These are phyloP conservation scores for Exophiala mesophila DNA, from an alignment of 2,329 filamentous ascomycete species.

Conservation along the genomic window DNA sequence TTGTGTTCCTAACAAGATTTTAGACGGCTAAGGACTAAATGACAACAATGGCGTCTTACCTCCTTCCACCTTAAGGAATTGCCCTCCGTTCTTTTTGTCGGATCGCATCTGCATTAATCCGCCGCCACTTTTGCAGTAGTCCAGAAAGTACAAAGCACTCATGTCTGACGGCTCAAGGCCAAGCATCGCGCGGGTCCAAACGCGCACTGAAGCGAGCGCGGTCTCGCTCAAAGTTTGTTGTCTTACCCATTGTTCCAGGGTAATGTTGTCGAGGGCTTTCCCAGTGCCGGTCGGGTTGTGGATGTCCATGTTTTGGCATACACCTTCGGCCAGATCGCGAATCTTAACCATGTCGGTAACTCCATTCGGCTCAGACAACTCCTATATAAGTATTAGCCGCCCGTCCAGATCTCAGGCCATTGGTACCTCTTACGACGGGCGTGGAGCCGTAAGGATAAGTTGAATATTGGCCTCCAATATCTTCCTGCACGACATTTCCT, in stretches of 20 bases:
- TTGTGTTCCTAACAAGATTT: constrained; percentile 48
- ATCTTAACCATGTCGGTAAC: constrained; percentile 32
- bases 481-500: background rate
- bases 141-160: constrained; percentile 49
- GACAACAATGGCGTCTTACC: no score
- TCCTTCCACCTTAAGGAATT: constrained; percentile 49
- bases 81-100: constrained; percentile 49
- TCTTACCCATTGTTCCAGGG: constrained; percentile 3
- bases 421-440: no score
- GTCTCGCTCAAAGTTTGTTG: constrained; percentile 16
- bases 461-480: background rate
- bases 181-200: constrained; percentile 47
- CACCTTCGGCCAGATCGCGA: constrained; percentile 34
- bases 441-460: no score
- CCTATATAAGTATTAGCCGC: no score
- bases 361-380: no score
- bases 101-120: constrained; percentile 50
- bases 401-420: no score
- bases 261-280: background rate
- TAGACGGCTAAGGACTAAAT: no score
- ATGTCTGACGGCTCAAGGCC: constrained; percentile 47
- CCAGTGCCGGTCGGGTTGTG: background rate
- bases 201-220: constrained; percentile 35
- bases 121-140: constrained; percentile 49
- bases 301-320: constrained; percentile 31